Base-by-base conservation (phyloP, 306 rosid genomes). In the Trifolium fragiferum region DNA sequence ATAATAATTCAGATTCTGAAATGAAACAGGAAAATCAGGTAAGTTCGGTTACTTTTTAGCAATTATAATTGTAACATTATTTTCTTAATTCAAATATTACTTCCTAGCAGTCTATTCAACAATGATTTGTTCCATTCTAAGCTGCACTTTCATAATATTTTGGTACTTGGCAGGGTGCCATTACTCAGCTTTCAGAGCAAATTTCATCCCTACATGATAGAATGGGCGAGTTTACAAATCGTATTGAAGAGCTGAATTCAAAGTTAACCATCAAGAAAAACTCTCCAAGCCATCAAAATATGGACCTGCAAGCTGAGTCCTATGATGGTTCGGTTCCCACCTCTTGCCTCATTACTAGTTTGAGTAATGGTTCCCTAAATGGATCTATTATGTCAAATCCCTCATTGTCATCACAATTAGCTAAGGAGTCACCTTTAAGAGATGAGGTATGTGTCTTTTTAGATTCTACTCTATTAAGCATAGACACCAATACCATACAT, bases 171-270 rank as follows among this genome's bases (percentile, higher is more conserved):
- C 64, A 88, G 96, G 91, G 87, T 44, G 81, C 76, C 69, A 71
- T 87, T 54, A 87, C 71, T 74, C 92, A 86, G 81, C 93, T 95
- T 53, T 92, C 90, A 16, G 98, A 92, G 44, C 98, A 92, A 85
- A 90, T 95, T 44, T 89, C 97, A n/a, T 87, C 90, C 11, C 82
- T 95, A 46, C 92, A 90, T 84, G 99, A 95, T 79, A 87, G 98
- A 74, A 95, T 95, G 93, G 98, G 87, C 68, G 93, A 90, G 76
- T 95, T 89, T 68, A 85, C 97, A 12, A 78, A 65, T 83, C 85
- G 84, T 62, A 80, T 95, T 2, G 97, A 95, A 76, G 99, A 92
- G 88, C 82, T 95, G 81, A 95, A 90, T 77, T 82, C 95, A 66
- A 92, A 82, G 87, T 81, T 94, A 72, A 82, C 81, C 49, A 76